phyloP scores from a whole-genome alignment of 345 rosid species.

The thale cress (Arabidopsis thaliana) region DNA sequence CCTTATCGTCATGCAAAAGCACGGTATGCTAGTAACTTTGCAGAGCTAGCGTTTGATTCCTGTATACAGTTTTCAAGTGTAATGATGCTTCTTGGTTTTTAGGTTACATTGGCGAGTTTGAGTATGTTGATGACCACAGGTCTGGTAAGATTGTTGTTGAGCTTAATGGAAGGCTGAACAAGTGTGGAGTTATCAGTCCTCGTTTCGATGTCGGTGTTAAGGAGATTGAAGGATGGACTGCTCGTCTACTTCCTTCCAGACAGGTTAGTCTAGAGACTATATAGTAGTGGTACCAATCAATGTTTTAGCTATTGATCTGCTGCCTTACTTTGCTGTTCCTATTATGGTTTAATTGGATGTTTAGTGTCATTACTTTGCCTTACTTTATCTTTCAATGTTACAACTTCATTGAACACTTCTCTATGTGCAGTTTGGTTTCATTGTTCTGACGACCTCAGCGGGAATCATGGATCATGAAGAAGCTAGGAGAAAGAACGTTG shows the following conservation, averaged over 20 bases:
- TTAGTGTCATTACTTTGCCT: background rate
- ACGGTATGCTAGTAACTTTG: conserved; percentile 21
- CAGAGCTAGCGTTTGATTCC: background rate
- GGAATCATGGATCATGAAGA: conserved; percentile 95
- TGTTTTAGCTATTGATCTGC: background rate
- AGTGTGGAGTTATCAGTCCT: conserved; percentile 48
- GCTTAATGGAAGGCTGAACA: conserved; percentile 41
- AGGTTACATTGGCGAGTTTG: conserved; percentile 50
- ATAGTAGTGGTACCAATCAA: background rate
- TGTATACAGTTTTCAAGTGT: background rate
- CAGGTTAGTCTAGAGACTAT: conserved; percentile 46
- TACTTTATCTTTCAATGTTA: background rate
- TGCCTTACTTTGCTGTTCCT: background rate
- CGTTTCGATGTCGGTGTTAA: conserved; percentile 61
- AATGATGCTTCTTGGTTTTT: background rate
- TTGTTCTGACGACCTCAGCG: conserved; percentile 81
- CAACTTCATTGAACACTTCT: conserved; percentile 1
- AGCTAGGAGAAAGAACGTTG: conserved; percentile 87
- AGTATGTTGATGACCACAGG: conserved; percentile 48
- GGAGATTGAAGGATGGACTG: conserved; percentile 62
- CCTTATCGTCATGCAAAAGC: conserved; percentile 43
- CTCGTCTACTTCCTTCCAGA: conserved; percentile 61
- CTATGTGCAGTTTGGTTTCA: conserved; percentile 70
- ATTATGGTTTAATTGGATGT: background rate
- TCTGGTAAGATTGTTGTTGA: conserved; percentile 47